These are phyloP conservation scores for Talaromyces liani DNA, from an alignment of 495 filamentous ascomycete genomes.

Conservation along the genomic window DNA sequence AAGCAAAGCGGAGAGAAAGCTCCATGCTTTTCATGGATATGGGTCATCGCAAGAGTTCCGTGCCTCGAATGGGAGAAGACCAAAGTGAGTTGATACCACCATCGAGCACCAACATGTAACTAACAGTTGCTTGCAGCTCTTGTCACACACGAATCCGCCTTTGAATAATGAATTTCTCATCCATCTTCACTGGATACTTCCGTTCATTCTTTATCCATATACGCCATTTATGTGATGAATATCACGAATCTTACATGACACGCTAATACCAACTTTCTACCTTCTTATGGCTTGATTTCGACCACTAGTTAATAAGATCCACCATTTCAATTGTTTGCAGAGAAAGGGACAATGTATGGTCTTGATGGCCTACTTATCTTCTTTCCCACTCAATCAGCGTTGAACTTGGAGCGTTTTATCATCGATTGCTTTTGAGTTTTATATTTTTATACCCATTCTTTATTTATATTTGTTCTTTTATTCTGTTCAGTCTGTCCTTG, in stretches of 20 bases:
- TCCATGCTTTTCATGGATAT: slow-evolving; percentile 50
- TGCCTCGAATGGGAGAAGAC: slow-evolving; percentile 17
- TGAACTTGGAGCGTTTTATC: background rate
- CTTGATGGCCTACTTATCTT: background rate
- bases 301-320: background rate
- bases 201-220: slow-evolving; percentile 1
- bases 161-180: slow-evolving; percentile 10
- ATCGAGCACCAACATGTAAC: background rate
- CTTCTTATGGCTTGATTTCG: slow-evolving; percentile 1
- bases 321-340: background rate
- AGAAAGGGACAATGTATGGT: background rate
- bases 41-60: slow-evolving; percentile 19
- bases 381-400: background rate
- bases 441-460: slow-evolving; percentile 22
- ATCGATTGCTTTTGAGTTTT: slow-evolving; percentile 4
- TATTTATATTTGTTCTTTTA: slow-evolving; percentile 7
- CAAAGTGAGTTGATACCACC: slow-evolving; percentile 13
- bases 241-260: slow-evolving; percentile 1
- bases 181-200: background rate
- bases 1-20: slow-evolving; percentile 51
- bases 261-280: background rate
- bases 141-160: slow-evolving; percentile 10
- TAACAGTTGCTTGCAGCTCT: slow-evolving; percentile 2
- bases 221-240: background rate
- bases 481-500: background rate